Percentiles rank a stretch among this genome's conserved stretches.
Conservation (phyloP, 163 green algal species). For the Picocystis sp. region DNA sequence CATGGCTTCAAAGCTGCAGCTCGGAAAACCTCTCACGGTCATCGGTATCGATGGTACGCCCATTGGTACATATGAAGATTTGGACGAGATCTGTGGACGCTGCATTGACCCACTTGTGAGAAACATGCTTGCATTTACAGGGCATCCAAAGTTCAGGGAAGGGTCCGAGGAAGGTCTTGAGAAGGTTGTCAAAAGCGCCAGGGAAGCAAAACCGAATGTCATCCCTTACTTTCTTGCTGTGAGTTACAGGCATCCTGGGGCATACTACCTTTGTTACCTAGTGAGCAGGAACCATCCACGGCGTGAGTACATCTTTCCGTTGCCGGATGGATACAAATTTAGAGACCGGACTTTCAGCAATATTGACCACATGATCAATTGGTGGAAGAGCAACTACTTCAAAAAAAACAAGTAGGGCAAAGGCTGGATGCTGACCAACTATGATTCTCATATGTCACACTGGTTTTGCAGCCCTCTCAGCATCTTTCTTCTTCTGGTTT, state of each 20-base stretch:
- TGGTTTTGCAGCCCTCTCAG: background rate
- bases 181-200: background rate
- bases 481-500: slow-evolving; percentile 17
- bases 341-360: background rate
- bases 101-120: background rate
- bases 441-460: background rate
- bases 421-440: background rate
- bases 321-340: slow-evolving; percentile 6
- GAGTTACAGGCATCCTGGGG: slow-evolving; percentile 1
- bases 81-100: slow-evolving; percentile 1
- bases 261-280: background rate
- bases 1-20: background rate
- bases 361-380: slow-evolving; percentile 1
- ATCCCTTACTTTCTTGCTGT: slow-evolving; percentile 2
- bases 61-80: slow-evolving; percentile 2
- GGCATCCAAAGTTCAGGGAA: slow-evolving; percentile 4
- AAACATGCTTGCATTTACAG: background rate
- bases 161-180: background rate
- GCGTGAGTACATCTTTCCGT: slow-evolving; percentile 3
- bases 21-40: background rate
- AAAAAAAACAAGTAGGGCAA: background rate
- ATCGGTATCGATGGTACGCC: background rate
- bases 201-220: slow-evolving; percentile 2
- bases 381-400: background rate
- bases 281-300: background rate